Base-by-base conservation (phyloP, 2,329 filamentous ascomycete genomes). In the Aphanocladium album region DNA sequence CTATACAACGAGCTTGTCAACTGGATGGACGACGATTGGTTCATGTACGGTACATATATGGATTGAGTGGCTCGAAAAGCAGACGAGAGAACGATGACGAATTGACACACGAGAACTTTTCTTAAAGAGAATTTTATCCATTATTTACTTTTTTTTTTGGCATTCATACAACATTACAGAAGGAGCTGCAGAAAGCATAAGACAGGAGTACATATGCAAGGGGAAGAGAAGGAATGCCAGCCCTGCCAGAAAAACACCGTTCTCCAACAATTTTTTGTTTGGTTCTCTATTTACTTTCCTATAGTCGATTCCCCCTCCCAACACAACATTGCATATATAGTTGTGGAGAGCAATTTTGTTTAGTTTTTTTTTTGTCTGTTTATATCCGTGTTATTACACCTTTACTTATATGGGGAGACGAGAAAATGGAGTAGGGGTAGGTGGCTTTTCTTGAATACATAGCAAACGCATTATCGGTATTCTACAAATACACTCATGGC, bases 1-100 rank as follows among this genome's bases (percentile, higher is more conserved):
- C 37, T 75, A 27, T 75, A 74, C 47, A 68, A 72, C 33, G 74
- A 76, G 60, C 60, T 76, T 43, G 64, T 73, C 46, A 71, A 71
- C 1, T 75, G 74, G 74, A 73, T 75, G 61, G 73, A 74, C 35
- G 70, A 71, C 47, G 72, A 73, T 37, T 74, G 73, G 73, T 67
- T 69, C 27, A 62, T 69, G 35, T 69, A 71, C 46, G 68, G 67
- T 39, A 65, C 66, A 7, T 68, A 69, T 60, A 62, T 71, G 37
- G 59, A 61, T 21, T 56, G 46, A 12, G 4, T 27, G 8, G 41
- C 14, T 8, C 14, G 11, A 16, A 3, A 39, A 6, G 45, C 9
- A 35, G 17, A 59, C 14, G 35, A 55, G 16, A 23, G 35, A 17
- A 25, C 35, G 37, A 51, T 43, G 47, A 52, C 25, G 47, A 58